Base-by-base conservation (phyloP, 306 rosid genomes). In the Acmispon strigosus region DNA sequence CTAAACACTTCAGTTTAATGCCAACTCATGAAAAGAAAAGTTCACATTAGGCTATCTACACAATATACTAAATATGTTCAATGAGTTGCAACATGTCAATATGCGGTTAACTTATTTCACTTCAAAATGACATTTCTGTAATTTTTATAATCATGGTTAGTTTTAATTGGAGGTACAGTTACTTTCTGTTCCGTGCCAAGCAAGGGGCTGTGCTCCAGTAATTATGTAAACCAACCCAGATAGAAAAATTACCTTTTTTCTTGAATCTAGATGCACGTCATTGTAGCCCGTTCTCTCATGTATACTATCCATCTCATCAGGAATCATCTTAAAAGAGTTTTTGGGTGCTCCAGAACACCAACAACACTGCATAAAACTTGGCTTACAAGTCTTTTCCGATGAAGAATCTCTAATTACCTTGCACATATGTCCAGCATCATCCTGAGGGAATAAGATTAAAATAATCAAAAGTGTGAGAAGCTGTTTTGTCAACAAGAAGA, bases 401-500 rank as follows among this genome's bases (percentile, higher is more conserved):
- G 97, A 83, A 83, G 24, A 75, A 52, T 73, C 84, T 85, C 18
- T 86, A 61, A 94, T 7, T 6, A 82, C 77, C 78, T 77, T 80
- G 79, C 77, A 91, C 84, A 95, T 16, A 80, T 77, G 87, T 81
- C 81, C 92, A 62, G 97, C 99, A 81, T 89, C 92, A 11, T 74
- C 80, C 99, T 95, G 79, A 70, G 62, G 66, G 57, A 52, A 62
- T 62, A 51, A 78, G 66, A 24, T 54, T 66, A 17, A 41, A 27
- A 61, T 44, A 75, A 39, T 70, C 18, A 78, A 7, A 20, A 45
- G 9, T 11, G 14, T 55, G 52, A 63, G 18, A 24, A 51, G 19
- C 19, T 10, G 56, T 57, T 69, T 56, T 10, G 14, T 59, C 58
- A 58, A 37, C 17, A 55, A 70, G 22, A 73, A 57, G 62, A 68